Base-by-base conservation (phyloP, 306 rosid species). In the Vigna mungo region DNA sequence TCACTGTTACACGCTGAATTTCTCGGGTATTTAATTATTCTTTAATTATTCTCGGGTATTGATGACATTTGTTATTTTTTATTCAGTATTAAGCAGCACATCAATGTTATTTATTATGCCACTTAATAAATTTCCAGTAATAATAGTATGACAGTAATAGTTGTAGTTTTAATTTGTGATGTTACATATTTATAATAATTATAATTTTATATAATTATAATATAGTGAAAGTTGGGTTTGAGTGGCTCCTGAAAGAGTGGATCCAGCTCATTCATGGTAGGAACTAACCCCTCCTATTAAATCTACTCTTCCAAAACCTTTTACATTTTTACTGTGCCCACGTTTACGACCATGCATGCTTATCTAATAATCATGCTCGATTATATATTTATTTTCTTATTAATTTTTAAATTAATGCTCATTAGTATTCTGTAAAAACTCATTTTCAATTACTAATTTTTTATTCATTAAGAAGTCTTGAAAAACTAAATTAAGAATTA, bases 231-330 rank as follows among this genome's bases (percentile, higher is more conserved):
- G 91, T 66, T 86, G 93, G 89, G 94, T 68, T 84, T 59, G 16
- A 69, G 16, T 78, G 54, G 53, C 72, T 71, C 84, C 84, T 85
- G 78, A 73, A 85, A 89, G 93, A 81, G 89, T 89, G 98, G 98
- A 89, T 92, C 91, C 98, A 94, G 97, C 98, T 92, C 93, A 90
- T 74, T 51, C 72, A 67, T 68, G 30, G 64, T 74, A 85, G 80
- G 83, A 90, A 86, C 87, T 36, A 36, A 36, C 41, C 41, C 41
- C 37, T 34, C 7, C 7, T 68, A 59, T 41, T 75, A 27, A 76
- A 60, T 60, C 85, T 37, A 27, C 81, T 10, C 68, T 25, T 54
- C 76, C 71, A 25, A 80, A 9, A 2, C 9, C 15, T 37, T 67
- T 67, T 2, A 0, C n/a, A 36, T 60, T 81, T 25, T 69, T 39